Evolutionary conservation across 2,329 filamentous ascomycete genomes (phyloP).

Genomic region (Rutstroemia sp.): DNA sequence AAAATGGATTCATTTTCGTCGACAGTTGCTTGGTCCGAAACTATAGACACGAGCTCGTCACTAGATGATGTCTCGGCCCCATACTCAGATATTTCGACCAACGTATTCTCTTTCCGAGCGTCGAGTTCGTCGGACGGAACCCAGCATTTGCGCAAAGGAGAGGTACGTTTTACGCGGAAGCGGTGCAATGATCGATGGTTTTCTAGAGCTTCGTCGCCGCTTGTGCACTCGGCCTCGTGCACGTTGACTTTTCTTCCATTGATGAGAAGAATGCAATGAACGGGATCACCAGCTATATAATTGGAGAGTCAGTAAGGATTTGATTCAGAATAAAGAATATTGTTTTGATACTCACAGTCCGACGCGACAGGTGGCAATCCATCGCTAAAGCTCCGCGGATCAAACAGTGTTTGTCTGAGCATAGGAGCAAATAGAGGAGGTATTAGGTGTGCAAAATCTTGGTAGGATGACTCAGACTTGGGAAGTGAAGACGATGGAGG

Average conservation of each 20-base stretch:
- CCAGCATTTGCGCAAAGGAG: constrained; percentile 1
- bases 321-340: not conserved
- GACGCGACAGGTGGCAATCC: no score
- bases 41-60: no score
- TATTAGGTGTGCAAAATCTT: no score
- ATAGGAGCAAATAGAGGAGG: no score
- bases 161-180: not conserved
- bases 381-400: no score
- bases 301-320: not conserved
- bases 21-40: no score
- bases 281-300: not conserved
- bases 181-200: not conserved
- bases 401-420: no score
- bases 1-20: no score
- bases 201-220: not conserved
- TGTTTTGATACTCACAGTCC: no score
- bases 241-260: not conserved
- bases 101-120: not conserved
- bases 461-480: no score
- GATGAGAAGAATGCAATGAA: not conserved
- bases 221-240: not conserved
- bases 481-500: no score
- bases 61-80: not conserved
- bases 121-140: not conserved
- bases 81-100: not conserved